Evolutionary conservation across 768 basidiomycete genomes (phyloP).

Genomic region (Fistulinella prunicolor): DNA sequence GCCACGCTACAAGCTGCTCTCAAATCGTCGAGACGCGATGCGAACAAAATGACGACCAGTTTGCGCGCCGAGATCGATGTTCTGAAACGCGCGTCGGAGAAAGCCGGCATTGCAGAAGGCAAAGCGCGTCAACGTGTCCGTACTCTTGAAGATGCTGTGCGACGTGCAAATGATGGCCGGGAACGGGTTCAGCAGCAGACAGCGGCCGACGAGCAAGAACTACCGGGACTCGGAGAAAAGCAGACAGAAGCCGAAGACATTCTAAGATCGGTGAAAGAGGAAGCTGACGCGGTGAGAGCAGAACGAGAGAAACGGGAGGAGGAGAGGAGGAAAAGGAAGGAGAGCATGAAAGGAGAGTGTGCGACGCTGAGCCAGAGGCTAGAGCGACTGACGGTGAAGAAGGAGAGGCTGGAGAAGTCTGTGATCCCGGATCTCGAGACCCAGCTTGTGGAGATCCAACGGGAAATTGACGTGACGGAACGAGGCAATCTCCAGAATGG

Average conservation of each 20-base stretch:
- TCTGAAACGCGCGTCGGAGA: conserved; percentile 80
- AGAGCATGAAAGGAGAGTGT: conserved; percentile 58
- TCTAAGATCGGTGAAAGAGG: conserved; percentile 38
- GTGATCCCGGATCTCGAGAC: conserved; percentile 66
- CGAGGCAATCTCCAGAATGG: conserved; percentile 25
- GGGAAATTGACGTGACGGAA: conserved; percentile 50
- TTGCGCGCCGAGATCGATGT: conserved; percentile 82
- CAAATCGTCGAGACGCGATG: conserved; percentile 75
- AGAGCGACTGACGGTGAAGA: conserved; percentile 63
- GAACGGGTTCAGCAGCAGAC: conserved; percentile 43
- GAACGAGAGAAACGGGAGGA: conserved; percentile 50
- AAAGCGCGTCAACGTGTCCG: conserved; percentile 85
- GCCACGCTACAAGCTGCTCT: conserved; percentile 64
- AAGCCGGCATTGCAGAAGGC: conserved; percentile 67
- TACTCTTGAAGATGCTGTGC: conserved; percentile 85
- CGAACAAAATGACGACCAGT: conserved; percentile 79
- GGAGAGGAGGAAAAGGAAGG: conserved; percentile 51
- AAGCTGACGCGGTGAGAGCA: conserved; percentile 44
- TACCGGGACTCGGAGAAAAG: conserved; percentile 40
- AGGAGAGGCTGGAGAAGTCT: conserved; percentile 60
- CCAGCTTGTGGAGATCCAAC: conserved; percentile 55
- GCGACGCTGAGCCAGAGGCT: conserved; percentile 53
- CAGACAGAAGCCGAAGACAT: conserved; percentile 42
- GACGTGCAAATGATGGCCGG: conserved; percentile 63
- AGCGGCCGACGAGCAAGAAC: conserved; percentile 36